These are phyloP conservation scores for Excoecaria agallocha DNA, from an alignment of 345 rosid species.

Conservation along the genomic window DNA sequence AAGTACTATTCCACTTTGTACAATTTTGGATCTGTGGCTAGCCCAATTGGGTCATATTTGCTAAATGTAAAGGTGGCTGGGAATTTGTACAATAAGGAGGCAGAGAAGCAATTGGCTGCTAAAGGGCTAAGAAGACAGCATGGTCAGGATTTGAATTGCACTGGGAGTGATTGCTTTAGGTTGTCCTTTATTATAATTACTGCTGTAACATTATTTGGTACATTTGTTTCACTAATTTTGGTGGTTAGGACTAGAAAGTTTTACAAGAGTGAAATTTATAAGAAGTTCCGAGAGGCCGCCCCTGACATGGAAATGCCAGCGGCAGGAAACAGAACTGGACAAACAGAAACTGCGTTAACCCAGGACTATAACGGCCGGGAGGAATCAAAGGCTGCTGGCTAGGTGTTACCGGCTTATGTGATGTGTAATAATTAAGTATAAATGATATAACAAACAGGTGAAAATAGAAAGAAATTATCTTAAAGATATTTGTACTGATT, in stretches of 20 bases:
- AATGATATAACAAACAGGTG: no score
- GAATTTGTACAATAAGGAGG: conserved; percentile 55
- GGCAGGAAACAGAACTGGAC: conserved; percentile 15
- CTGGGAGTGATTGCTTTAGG: conserved; percentile 51
- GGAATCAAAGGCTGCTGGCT: not conserved
- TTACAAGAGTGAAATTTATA: conserved; percentile 60
- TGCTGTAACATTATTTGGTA: conserved; percentile 48
- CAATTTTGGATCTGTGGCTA: conserved; percentile 58
- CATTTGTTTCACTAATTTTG: conserved; percentile 46
- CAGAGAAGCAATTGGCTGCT: conserved; percentile 42
- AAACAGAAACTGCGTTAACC: not conserved
- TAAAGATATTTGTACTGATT: no score
- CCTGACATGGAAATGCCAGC: conserved; percentile 38
- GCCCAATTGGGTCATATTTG: conserved; percentile 60
- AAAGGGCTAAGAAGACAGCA: conserved; percentile 22
- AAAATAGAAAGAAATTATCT: no score
- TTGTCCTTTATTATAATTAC: conserved; percentile 55
- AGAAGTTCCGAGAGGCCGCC: conserved; percentile 50
- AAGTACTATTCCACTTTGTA: conserved; percentile 60
- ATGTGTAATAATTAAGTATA: no score
- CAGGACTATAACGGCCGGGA: not conserved
- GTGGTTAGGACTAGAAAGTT: conserved; percentile 58
- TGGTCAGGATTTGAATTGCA: conserved; percentile 41
- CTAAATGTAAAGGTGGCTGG: conserved; percentile 55
- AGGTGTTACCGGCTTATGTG: not conserved